phyloP scores from a whole-genome alignment of 2,329 filamentous ascomycete genomes.

The Sporothrix brasiliensis region DNA sequence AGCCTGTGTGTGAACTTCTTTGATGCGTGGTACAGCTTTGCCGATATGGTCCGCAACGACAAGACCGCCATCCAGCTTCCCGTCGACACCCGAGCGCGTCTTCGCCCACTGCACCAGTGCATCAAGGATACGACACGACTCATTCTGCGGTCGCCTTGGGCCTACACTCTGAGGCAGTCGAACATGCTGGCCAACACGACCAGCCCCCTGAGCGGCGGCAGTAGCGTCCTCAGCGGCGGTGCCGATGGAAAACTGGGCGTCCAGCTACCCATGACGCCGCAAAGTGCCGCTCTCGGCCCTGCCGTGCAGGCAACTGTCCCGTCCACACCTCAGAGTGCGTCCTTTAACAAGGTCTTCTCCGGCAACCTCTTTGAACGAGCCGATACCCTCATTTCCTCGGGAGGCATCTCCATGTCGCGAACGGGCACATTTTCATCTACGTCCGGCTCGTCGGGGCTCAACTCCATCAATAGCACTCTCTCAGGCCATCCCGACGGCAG shows the following conservation, averaged over 20 bases:
- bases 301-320: slow-evolving; percentile 89
- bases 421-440: slow-evolving; percentile 60
- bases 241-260: slow-evolving; percentile 33
- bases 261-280: slow-evolving; percentile 76
- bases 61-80: slow-evolving; percentile 59
- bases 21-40: slow-evolving; percentile 69
- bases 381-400: slow-evolving; percentile 60
- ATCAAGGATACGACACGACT: slow-evolving; percentile 78
- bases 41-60: slow-evolving; percentile 59
- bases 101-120: slow-evolving; percentile 79
- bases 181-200: slow-evolving; percentile 42
- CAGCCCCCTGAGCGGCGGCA: slow-evolving; percentile 40
- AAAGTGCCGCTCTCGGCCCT: slow-evolving; percentile 85
- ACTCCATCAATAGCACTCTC: slow-evolving; percentile 36
- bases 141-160: slow-evolving; percentile 66
- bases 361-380: slow-evolving; percentile 64
- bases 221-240: slow-evolving; percentile 26
- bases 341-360: slow-evolving; percentile 58
- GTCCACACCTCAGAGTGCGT: slow-evolving; percentile 64
- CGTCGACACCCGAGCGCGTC: slow-evolving; percentile 69
- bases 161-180: slow-evolving; percentile 47
- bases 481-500: slow-evolving; percentile 40
- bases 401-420: slow-evolving; percentile 61
- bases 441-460: slow-evolving; percentile 63
- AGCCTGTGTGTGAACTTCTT: slow-evolving; percentile 75